phyloP scores from a whole-genome alignment of 75 land plant species.

The Cunninghamia lanceolata region DNA sequence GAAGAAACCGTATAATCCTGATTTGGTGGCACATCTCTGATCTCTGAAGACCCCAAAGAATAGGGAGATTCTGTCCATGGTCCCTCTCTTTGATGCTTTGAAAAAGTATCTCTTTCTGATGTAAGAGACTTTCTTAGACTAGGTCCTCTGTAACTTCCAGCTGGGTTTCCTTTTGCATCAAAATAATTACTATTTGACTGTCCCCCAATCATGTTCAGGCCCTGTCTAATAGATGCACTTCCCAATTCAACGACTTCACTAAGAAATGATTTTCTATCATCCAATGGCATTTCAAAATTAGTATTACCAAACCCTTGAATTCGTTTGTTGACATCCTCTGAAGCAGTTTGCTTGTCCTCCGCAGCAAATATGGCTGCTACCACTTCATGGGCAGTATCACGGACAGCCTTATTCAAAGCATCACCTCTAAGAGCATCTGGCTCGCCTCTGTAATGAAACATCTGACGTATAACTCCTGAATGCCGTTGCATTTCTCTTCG shows the following conservation, averaged over 20 bases:
- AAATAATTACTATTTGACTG: slow-evolving; percentile 31
- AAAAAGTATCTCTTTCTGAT: slow-evolving; percentile 43
- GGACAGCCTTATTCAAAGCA: slow-evolving; percentile 92
- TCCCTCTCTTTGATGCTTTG: slow-evolving; percentile 42
- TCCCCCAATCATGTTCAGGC: slow-evolving; percentile 56
- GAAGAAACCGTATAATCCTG: slow-evolving; percentile 31
- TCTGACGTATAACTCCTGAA: slow-evolving; percentile 74
- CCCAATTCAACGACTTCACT: slow-evolving; percentile 89
- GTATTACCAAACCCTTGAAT: slow-evolving; percentile 96
- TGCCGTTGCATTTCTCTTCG: slow-evolving; percentile 94
- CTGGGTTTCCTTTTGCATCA: slow-evolving; percentile 41
- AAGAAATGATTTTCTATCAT: slow-evolving; percentile 81
- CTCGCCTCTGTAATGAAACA: slow-evolving; percentile 87
- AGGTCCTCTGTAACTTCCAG: slow-evolving; percentile 76
- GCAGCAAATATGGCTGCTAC: slow-evolving; percentile 75
- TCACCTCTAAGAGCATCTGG: slow-evolving; percentile 88
- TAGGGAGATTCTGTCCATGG: slow-evolving; percentile 16
- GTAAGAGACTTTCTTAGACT: slow-evolving; percentile 79
- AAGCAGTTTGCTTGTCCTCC: slow-evolving; percentile 58
- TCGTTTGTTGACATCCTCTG: slow-evolving; percentile 64
- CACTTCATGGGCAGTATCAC: slow-evolving; percentile 94
- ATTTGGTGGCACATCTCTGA: slow-evolving; percentile 24
- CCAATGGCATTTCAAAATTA: slow-evolving; percentile 61
- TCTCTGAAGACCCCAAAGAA: slow-evolving; percentile 24
- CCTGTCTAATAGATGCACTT: slow-evolving; percentile 85